These are phyloP conservation scores for Aspergillus unguis DNA, from an alignment of 2,329 filamentous ascomycete genomes.

Conservation along the genomic window DNA sequence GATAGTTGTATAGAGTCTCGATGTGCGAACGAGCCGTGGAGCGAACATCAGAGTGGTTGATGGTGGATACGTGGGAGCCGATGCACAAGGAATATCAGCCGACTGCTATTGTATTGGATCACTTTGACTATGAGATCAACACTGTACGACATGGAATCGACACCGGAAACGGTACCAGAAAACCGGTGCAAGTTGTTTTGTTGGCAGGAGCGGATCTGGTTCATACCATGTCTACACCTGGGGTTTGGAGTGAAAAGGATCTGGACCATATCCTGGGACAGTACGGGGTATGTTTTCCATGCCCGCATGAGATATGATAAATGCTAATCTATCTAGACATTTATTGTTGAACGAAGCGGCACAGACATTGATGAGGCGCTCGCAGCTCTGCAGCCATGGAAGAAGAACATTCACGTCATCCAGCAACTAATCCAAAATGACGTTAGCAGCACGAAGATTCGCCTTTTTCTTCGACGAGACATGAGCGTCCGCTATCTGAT, in stretches of 20 bases:
- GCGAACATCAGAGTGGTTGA: conserved; percentile 72
- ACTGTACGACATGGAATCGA: conserved; percentile 70
- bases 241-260: conserved; percentile 80
- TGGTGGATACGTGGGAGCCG: conserved; percentile 90
- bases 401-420: conserved; percentile 83
- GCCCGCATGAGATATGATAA: not conserved
- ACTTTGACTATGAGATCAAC: conserved; percentile 90
- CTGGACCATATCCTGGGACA: conserved; percentile 81
- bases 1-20: conserved; percentile 54
- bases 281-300: conserved; percentile 57
- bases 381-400: conserved; percentile 74
- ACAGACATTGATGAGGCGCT: conserved; percentile 87
- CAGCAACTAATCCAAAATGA: conserved; percentile 85
- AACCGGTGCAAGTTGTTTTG: conserved; percentile 70
- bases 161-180: conserved; percentile 61
- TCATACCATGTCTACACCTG: conserved; percentile 66
- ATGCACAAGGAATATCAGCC: conserved; percentile 79
- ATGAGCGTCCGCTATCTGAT: conserved; percentile 79
- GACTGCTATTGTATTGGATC: conserved; percentile 83
- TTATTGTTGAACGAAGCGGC: conserved; percentile 82
- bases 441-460: conserved; percentile 77
- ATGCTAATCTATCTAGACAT: conserved; percentile 47
- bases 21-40: conserved; percentile 82
- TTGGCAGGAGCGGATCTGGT: conserved; percentile 76
- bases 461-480: conserved; percentile 72